A percentile compares a stretch with the other conserved stretches of the same genome.
These are phyloP conservation scores for Carpinus viminea DNA, from an alignment of 306 rosid genomes.

Conservation along the genomic window DNA sequence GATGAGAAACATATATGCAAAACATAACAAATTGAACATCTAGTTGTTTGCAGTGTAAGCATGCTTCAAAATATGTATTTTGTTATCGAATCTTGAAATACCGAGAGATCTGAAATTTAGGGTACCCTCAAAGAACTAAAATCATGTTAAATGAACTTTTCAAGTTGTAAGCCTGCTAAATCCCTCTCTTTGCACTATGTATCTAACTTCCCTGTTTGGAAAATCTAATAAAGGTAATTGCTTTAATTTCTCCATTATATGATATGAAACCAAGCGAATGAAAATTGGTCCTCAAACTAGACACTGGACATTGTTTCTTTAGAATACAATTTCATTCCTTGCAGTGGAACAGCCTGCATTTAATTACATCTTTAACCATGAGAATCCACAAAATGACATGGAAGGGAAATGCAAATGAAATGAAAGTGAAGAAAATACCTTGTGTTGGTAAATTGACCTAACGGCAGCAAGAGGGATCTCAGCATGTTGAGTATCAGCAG, in stretches of 20 bases:
- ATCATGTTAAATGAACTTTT: slow-evolving; percentile 3
- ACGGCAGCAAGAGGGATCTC: slow-evolving; percentile 96
- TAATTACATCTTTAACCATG: slow-evolving; percentile 6
- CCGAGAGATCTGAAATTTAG: slow-evolving; percentile 7
- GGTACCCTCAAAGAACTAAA: slow-evolving; percentile 15
- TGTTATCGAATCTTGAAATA: background rate
- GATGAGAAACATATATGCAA: slow-evolving; percentile 12
- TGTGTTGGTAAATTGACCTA: slow-evolving; percentile 54
- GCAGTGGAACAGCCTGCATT: background rate
- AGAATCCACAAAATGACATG: background rate
- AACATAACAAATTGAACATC: background rate
- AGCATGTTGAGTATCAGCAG: slow-evolving; percentile 84
- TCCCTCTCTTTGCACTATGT: background rate
- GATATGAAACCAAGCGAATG: slow-evolving; percentile 12
- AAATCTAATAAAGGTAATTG: slow-evolving; percentile 9
- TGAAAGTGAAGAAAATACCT: slow-evolving; percentile 47
- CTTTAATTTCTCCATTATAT: slow-evolving; percentile 7
- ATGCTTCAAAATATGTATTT: background rate
- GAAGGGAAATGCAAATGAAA: background rate
- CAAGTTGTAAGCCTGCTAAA: background rate
- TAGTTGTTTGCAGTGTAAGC: background rate
- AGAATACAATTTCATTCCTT: slow-evolving; percentile 17
- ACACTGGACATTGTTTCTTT: background rate
- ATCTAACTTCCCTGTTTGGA: background rate
- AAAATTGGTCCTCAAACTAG: slow-evolving; percentile 7